Evolutionary conservation across 352 stramenopile species (phyloP).

Genomic region (Discostella stelligera): DNA sequence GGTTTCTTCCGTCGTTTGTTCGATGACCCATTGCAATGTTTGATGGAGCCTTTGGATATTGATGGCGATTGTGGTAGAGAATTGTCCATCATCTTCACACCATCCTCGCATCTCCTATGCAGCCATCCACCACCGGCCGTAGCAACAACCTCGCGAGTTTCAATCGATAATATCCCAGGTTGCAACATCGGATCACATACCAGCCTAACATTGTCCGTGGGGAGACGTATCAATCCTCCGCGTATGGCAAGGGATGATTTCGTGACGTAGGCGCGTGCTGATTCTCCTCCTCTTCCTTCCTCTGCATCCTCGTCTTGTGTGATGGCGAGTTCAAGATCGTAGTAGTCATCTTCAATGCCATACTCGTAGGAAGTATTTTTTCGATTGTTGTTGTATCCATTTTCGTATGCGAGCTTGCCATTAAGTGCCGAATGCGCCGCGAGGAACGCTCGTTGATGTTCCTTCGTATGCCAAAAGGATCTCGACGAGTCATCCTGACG

Average conservation of each 20-base stretch:
- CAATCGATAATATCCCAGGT: conserved; percentile 43
- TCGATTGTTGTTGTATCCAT: conserved; percentile 20
- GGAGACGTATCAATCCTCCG: conserved; percentile 41
- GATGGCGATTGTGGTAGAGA: no score
- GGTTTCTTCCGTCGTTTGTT: no score
- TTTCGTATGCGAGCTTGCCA: conserved; percentile 16
- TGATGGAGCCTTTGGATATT: no score
- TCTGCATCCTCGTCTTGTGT: not conserved
- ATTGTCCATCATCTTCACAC: no score
- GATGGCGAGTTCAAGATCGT: conserved; percentile 22
- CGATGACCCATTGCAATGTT: no score
- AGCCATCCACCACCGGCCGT: not conserved
- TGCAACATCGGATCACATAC: conserved; percentile 42
- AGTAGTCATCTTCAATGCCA: conserved; percentile 25
- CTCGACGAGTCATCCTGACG: conserved; percentile 13
- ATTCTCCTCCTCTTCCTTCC: not conserved
- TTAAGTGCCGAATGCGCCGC: conserved; percentile 32
- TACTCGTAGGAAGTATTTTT: conserved; percentile 12
- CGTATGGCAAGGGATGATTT: conserved; percentile 34
- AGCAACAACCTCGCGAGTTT: conserved; percentile 14
- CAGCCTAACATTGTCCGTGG: conserved; percentile 42
- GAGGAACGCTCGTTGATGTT: conserved; percentile 26
- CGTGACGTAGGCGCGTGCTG: conserved; percentile 27
- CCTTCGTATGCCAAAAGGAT: no score
- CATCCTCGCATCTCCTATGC: conserved; percentile 2